phyloP scores from a whole-genome alignment of 1,284 basidiomycete genomes.

The Apiotrichum gracile region DNA sequence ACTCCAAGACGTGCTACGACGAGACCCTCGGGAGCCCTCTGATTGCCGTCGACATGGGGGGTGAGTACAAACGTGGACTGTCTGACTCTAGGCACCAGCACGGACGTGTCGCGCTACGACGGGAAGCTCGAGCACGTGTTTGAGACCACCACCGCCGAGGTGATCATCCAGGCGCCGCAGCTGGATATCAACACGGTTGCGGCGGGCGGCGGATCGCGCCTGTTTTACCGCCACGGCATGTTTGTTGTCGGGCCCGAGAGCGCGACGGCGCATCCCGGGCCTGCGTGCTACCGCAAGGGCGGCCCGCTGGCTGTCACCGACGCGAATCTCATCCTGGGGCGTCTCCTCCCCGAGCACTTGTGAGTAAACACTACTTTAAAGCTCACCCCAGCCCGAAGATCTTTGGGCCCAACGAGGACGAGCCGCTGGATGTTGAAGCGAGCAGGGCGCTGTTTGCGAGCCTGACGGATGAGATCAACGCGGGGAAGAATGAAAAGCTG shows the following conservation, averaged over 20 bases:
- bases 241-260: slow-evolving; percentile 21
- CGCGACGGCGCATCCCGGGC: slow-evolving; percentile 52
- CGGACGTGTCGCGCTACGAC: slow-evolving; percentile 48
- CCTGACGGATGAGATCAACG: slow-evolving; percentile 48
- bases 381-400: too few relatives aligned
- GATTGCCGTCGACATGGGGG: slow-evolving; percentile 54
- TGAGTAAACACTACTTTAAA: too few relatives aligned
- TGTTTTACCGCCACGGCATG: slow-evolving; percentile 40
- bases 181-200: slow-evolving; percentile 37
- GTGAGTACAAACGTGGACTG: too few relatives aligned
- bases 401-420: slow-evolving; percentile 52
- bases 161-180: slow-evolving; percentile 69
- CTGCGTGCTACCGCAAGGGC: slow-evolving; percentile 38
- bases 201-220: slow-evolving; percentile 40
- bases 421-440: slow-evolving; percentile 48
- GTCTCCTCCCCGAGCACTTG: slow-evolving; percentile 52
- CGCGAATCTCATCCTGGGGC: slow-evolving; percentile 43
- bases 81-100: too few relatives aligned
- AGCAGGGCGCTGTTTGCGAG: slow-evolving; percentile 41
- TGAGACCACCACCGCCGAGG: slow-evolving; percentile 72
- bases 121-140: slow-evolving; percentile 34
- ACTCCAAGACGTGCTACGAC: slow-evolving; percentile 40
- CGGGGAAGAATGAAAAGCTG: slow-evolving; percentile 22
- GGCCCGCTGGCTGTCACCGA: slow-evolving; percentile 43
- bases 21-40: slow-evolving; percentile 26